A percentile compares a stretch with the other conserved stretches of the same genome.
These are phyloP conservation scores for Ramaria sp. DNA, from an alignment of 768 basidiomycete species.

Conservation along the genomic window DNA sequence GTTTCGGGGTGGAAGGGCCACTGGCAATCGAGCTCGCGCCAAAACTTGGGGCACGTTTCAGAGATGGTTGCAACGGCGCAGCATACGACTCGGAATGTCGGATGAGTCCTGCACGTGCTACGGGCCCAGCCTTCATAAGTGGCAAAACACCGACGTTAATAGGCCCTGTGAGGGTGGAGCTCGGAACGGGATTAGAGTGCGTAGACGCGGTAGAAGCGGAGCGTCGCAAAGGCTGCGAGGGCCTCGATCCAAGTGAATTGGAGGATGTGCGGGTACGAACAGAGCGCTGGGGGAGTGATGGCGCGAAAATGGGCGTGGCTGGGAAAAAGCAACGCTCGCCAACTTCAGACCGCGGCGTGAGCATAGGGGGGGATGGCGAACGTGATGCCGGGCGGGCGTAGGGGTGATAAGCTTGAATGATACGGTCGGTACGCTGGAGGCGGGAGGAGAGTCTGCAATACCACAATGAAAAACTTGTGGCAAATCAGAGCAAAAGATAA, in stretches of 20 bases:
- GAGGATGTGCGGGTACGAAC: slow-evolving; percentile 18
- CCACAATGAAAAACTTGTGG: slow-evolving; percentile 10
- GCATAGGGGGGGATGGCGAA: slow-evolving; percentile 22
- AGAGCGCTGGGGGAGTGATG: slow-evolving; percentile 34
- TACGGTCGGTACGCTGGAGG: slow-evolving; percentile 53
- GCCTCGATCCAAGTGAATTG: slow-evolving; percentile 10
- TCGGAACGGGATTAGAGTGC: not conserved
- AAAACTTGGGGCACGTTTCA: slow-evolving; percentile 54
- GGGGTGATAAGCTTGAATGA: slow-evolving; percentile 45
- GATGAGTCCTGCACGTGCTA: slow-evolving; percentile 36
- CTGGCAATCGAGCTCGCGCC: slow-evolving; percentile 19
- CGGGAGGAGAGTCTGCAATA: slow-evolving; percentile 49
- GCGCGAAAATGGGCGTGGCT: slow-evolving; percentile 57
- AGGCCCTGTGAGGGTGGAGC: not conserved
- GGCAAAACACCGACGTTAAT: not conserved
- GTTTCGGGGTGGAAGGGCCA: not conserved
- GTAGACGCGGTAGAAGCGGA: not conserved
- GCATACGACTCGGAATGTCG: slow-evolving; percentile 19
- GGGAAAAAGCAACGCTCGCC: slow-evolving; percentile 37
- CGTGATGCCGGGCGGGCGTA: slow-evolving; percentile 35
- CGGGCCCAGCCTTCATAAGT: not conserved
- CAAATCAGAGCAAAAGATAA: slow-evolving; percentile 1
- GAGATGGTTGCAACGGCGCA: slow-evolving; percentile 15
- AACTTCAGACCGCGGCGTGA: slow-evolving; percentile 21
- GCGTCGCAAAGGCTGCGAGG: not conserved